Base-by-base conservation (phyloP, 208 protist species). In the Leishmania martiniquensis region DNA sequence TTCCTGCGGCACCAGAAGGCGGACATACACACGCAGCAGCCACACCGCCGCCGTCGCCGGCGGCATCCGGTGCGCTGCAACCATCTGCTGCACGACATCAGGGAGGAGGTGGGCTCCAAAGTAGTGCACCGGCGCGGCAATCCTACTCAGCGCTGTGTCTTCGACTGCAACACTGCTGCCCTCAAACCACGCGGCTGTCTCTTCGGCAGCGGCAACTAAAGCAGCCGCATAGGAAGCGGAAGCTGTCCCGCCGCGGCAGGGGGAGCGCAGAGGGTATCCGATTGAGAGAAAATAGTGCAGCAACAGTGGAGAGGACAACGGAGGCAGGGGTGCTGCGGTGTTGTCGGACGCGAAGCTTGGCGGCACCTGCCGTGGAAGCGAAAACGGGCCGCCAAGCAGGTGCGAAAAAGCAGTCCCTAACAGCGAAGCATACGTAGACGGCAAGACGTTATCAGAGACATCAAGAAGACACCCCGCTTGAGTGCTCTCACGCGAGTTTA, bases 1-100 rank as follows among this genome's bases (percentile, higher is more conserved):
- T 54, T 70, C 59, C 45, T 75, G 44, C 4, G 52, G 10, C 6
- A 20, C 39, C 67, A 83, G 67, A 34, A 83, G 22, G 17, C 49
- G 73, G 2, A 83, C 73, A 42, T 47, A 83, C 0, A 79, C 74
- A 32, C 69, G 79, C 57, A 83, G 66, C 32, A 83, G 74, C 79
- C 79, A 83, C 12, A 29, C 32, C 10, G 79, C 51, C 5, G 79
- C 79, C 1, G 79, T 83, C 57, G 57, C 57, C 4, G 74, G 73
- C 12, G 42, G 25, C 79, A 83, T 83, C 44, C 17, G 54, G 44
- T 83, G 74, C 20, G 51, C 54, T 37, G 52, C 37, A 9, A 83
- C 69, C 45, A 71, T 69, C 67, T 83, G 78, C 22, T 70, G 20
- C 34, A 78, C n/a, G 22, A 83, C 67, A 44, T 78, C 72, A n/a